Base-by-base conservation (phyloP, 192 early-diverging fungal species). In the Funneliformis geosporum region DNA sequence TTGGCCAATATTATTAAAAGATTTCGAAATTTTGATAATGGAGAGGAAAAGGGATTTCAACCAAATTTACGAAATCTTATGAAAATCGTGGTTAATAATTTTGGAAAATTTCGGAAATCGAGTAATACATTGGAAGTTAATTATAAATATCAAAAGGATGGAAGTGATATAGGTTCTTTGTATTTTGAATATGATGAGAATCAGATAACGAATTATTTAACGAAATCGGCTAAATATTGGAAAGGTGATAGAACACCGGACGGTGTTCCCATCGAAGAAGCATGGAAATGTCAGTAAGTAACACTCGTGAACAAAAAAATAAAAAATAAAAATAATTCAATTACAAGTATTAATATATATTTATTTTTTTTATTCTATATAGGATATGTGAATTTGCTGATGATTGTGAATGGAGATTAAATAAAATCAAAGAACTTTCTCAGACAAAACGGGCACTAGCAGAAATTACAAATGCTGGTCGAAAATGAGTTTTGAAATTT, bases 261-360 rank as follows among this genome's bases (percentile, higher is more conserved):
- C 39, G 76, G 76, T 25, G 76, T 78, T 21, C 50, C 61, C 4
- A 78, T 78, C 14, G 76, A 78, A 43, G 76, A 78, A 3, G 76
- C 76, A 27, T 78, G 76, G 76, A 78, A 78, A 67, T 78, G 76
- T 33, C n/a, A 33, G 75, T 62, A 14, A 75, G 60, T 75, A 44
- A 21, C 0, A n/a, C 9, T 23, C 33, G 2, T 33, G 33, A 33
- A 0, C 33, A 60, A 14, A 60, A 50, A 18, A 50, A 55, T 23
- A 55, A 60, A 74, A 59, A 50, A 4, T n/a, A n/a, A n/a, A n/a
- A n/a, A n/a, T n/a, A n/a, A n/a, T n/a, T n/a, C n/a, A n/a, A 25
- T 28, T 74, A 10, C n/a, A n/a, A n/a, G n/a, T n/a, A 8, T 73
- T 25, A 25, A 16, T 18, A n/a, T 74, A 8, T 33, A 50, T 18